Percentiles rank a stretch among this genome's conserved stretches.
These are phyloP conservation scores for Colletotrichum coccodes DNA, from an alignment of 2,329 filamentous ascomycete species.

Conservation along the genomic window DNA sequence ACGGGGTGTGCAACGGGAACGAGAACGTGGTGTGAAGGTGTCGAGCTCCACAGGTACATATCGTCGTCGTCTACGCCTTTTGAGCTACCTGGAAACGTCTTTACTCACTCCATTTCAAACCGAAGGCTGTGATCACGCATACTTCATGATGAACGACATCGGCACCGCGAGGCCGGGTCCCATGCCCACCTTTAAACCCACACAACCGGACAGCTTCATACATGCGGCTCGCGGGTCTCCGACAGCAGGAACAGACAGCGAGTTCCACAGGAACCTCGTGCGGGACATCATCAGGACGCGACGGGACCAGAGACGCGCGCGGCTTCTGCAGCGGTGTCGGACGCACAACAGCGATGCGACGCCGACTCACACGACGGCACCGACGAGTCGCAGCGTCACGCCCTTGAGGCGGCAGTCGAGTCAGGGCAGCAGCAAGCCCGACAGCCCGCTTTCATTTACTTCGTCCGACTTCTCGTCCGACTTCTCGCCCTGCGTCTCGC, in stretches of 20 bases:
- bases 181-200: constrained; percentile 6
- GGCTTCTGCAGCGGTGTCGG: constrained; percentile 23
- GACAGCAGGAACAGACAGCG: constrained; percentile 5
- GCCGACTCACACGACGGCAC: not conserved
- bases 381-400: constrained; percentile 22
- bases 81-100: no score
- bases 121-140: not conserved
- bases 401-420: constrained; percentile 23
- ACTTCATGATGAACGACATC: not conserved
- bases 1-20: not conserved
- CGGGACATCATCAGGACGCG: constrained; percentile 29
- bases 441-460: constrained; percentile 15
- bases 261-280: constrained; percentile 19
- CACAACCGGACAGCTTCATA: constrained; percentile 1
- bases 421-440: constrained; percentile 23
- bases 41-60: not conserved
- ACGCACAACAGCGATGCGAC: constrained; percentile 15
- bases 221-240: constrained; percentile 4
- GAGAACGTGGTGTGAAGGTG: not conserved
- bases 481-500: constrained; percentile 25
- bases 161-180: not conserved
- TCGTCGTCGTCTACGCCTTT: no score
- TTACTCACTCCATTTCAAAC: not conserved
- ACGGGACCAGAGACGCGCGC: constrained; percentile 21
- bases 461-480: constrained; percentile 23